Evolutionary conservation across 75 land plant genomes (phyloP), one percentile per base, ranked within the genome.

Genomic region (Pinus tabuliformis): DNA sequence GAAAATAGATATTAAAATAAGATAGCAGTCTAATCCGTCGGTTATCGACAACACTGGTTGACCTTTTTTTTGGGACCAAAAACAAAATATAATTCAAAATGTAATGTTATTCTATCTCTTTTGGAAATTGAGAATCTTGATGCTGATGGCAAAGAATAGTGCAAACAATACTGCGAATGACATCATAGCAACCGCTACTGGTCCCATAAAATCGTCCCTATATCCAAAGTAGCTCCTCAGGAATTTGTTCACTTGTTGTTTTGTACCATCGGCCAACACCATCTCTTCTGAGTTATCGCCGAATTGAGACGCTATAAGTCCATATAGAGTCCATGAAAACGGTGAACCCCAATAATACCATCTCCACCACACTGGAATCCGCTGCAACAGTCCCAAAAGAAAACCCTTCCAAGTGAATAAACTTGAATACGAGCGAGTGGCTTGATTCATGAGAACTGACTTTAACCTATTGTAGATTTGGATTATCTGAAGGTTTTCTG

Each of bases 311-410:
- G 81, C 78, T 20, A 93, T 18, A 54, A 91, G 73, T 14, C 95
- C 95, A 66, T 93, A 83, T 12, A 93, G 57, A 28, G 81, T 91
- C 89, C 89, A 93, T 12, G 95, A 81, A 12, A 93, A 74, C 0
- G 95, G 95, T 30, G 84, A 79, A 49, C 78, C 83, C 91, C 89
- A 93, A 75, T 87, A 93, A 54, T 91, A 92, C 95, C 95, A 92
- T 76, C 86, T 83, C 93, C 91, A 91, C 95, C 93, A 92, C n/a
- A 77, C 82, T 3, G 91, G 95, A 20, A 89, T 83, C 21, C 80
- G 82, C 95, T 93, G 82, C 82, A 86, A 49, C 61, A 83, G 28
- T 71, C 84, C 76, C 20, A 17, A 21, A 24, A 56, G 57, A 2
- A n/a, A 20, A 45, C 1, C 72, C 30, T 58, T 5, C 49, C 9